Conservation (phyloP, 1,284 basidiomycete species). For the Coriolopsis trogii region DNA sequence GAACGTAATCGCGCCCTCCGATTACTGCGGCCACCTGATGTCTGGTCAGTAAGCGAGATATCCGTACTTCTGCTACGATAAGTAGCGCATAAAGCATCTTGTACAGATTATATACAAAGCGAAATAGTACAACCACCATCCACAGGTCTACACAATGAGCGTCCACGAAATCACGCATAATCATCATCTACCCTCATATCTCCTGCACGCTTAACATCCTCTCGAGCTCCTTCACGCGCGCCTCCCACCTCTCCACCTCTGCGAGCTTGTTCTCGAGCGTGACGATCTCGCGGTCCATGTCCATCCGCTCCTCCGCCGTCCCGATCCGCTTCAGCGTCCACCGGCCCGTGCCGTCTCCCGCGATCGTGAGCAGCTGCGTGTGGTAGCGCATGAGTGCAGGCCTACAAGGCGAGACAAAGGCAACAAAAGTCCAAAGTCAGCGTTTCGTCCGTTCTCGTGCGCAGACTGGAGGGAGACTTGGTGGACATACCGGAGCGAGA, state of each 20-base stretch:
- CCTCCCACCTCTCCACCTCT: conserved; percentile 71
- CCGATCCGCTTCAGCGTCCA: conserved; percentile 78
- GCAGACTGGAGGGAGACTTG: not conserved
- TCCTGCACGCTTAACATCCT: conserved; percentile 42
- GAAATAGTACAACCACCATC: no score
- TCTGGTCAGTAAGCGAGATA: no score
- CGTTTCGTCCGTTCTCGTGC: not conserved
- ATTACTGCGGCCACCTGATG: no score
- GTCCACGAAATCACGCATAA: no score
- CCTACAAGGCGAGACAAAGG: conserved; percentile 39
- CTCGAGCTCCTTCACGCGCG: conserved; percentile 59
- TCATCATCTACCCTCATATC: no score
- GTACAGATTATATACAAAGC: no score
- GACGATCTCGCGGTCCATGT: conserved; percentile 71
- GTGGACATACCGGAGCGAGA: conserved; percentile 69
- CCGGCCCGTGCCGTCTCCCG: conserved; percentile 61
- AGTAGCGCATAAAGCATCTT: no score
- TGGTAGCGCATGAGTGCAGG: conserved; percentile 86
- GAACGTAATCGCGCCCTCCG: no score
- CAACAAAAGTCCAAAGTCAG: not conserved
- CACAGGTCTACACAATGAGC: no score
- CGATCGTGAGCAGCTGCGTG: conserved; percentile 75
- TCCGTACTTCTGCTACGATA: no score
- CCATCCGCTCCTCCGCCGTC: conserved; percentile 73
- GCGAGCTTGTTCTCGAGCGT: conserved; percentile 65